Evolutionary conservation across 345 rosid species (phyloP), one percentile per base, ranked within the genome.

Genomic region (Isatis tinctoria): DNA sequence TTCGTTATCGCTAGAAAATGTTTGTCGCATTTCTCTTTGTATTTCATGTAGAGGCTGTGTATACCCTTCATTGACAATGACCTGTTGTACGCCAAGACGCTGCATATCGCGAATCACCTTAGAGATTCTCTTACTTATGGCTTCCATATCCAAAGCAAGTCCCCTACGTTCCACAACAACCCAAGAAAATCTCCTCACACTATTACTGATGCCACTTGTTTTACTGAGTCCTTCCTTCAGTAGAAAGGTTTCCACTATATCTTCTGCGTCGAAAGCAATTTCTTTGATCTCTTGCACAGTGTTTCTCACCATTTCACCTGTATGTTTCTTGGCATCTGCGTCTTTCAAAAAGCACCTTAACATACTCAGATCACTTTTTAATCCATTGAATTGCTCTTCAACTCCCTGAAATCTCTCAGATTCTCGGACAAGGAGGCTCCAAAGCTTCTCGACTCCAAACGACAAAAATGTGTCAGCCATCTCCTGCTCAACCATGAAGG

Each of bases 281-380:
- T 79, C 79, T 13, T 70, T 70, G 33, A 75, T 75, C 22, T 79
- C 73, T 22, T 65, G 10, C 22, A 79, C 69, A 80, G 60, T 59
- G 16, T 80, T 80, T 26, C 60, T 76, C 27, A 84, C 76, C 5
- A 58, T 66, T 12, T 62, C 60, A 9, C 37, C 64, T 37, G 75
- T 64, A 5, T 74, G 82, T 67, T 76, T 27, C 74, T 70, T 63
- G 22, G 68, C 69, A 65, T 84, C 84, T 14, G 82, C 83, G 40
- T 82, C 85, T 58, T 56, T 67, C 13, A 84, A 37, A 60, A 82
- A 84, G 6, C 73, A 70, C 40, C 71, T 79, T 74, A 82, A 80
- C 58, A 76, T 57, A 12, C 43, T 37, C 0, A 82, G 35, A 18
- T 82, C 80, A 14, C 8, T 7, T 53, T 59, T 80, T 65, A 78